A percentile compares a stretch with the other conserved stretches of the same genome.
These are phyloP conservation scores for Exophiala mesophila DNA, from an alignment of 2,329 filamentous ascomycete species.

Conservation along the genomic window DNA sequence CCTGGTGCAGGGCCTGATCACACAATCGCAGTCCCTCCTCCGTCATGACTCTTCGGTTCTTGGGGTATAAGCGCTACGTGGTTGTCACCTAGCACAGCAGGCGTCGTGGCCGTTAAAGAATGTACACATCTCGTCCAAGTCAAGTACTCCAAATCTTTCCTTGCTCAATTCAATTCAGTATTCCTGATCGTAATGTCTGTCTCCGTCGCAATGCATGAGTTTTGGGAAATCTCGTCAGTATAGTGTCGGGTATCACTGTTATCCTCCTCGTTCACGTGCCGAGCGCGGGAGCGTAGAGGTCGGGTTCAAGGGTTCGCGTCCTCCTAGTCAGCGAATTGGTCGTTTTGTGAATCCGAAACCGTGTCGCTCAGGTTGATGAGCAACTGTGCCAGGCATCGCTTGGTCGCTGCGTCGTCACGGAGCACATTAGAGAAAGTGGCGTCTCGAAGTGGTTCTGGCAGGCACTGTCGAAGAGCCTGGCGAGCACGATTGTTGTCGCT, in stretches of 20 bases:
- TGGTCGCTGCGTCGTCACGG: slow-evolving; percentile 93
- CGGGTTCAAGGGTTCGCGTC: no score
- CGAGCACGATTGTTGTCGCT: slow-evolving; percentile 95
- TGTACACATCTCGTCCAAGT: neutral
- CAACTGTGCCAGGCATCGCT: slow-evolving; percentile 93
- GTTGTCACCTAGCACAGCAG: no score
- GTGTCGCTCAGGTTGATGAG: slow-evolving; percentile 94
- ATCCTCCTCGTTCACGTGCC: no score
- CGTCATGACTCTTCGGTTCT: no score
- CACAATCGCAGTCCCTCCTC: no score
- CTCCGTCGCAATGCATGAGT: neutral
- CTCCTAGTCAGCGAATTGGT: slow-evolving; percentile 26
- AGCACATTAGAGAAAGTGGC: slow-evolving; percentile 95
- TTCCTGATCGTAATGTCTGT: neutral
- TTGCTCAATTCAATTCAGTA: neutral
- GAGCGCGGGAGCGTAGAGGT: no score
- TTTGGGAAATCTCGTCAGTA: neutral
- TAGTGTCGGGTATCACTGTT: no score
- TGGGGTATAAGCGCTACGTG: no score
- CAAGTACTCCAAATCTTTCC: neutral
- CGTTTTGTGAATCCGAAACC: slow-evolving; percentile 51
- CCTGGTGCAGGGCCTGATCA: no score
- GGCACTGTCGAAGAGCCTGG: slow-evolving; percentile 89
- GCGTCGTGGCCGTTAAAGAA: no score
- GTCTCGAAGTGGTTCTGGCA: slow-evolving; percentile 96